A percentile compares a stretch with the other conserved stretches of the same genome.
Conservation (phyloP, 148 eudicot genomes). For the Chenopodium album region DNA sequence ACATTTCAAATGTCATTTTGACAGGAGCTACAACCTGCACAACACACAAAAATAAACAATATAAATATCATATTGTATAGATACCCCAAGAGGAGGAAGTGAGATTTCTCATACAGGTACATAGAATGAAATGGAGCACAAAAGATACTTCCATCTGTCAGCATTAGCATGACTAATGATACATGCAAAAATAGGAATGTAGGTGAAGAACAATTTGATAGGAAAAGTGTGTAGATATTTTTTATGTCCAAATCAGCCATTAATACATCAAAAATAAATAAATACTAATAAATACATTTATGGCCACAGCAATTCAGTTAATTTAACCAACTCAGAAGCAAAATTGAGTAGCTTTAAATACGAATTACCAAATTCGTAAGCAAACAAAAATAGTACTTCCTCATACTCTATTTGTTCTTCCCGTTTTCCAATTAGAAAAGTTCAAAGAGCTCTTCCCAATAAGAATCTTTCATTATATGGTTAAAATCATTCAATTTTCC, state of each 20-base stretch:
- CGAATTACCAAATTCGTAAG: not conserved
- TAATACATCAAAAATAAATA: not conserved
- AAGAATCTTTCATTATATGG: too few species aligned
- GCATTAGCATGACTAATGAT: not conserved
- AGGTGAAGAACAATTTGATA: not conserved
- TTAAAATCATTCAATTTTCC: too few species aligned
- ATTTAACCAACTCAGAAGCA: not conserved
- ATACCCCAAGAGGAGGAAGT: not conserved
- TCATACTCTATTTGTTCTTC: too few species aligned
- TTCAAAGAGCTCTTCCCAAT: too few species aligned
- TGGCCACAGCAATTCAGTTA: not conserved
- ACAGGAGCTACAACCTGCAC: slow-evolving; percentile 92
- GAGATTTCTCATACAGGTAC: not conserved
- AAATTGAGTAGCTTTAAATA: not conserved
- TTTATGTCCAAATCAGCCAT: not conserved
- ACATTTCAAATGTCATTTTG: slow-evolving; percentile 95
- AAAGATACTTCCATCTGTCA: not conserved
- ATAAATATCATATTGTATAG: not conserved
- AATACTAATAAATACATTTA: not conserved
- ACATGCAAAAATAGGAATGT: not conserved
- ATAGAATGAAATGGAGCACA: not conserved
- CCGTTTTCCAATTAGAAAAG: too few species aligned
- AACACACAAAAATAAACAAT: not conserved
- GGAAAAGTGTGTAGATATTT: not conserved
- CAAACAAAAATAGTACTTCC: not conserved